Conservation (phyloP, 2,329 filamentous ascomycete species). For the Cercospora janseana region DNA sequence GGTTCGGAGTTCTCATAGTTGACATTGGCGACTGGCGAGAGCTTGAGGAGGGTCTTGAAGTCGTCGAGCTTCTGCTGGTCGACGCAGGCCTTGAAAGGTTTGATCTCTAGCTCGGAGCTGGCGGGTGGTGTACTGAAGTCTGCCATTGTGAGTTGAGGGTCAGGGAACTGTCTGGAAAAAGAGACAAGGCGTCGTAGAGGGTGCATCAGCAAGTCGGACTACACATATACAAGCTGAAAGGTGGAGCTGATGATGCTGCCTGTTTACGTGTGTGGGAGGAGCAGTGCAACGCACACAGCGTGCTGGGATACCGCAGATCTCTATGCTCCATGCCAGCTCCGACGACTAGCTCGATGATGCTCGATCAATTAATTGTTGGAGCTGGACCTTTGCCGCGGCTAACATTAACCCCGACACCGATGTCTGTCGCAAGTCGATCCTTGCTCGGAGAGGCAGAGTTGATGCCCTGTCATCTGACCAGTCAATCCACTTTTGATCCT, state of each 20-base stretch:
- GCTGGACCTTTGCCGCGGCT: slow-evolving; percentile 4
- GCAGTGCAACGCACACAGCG: neutral
- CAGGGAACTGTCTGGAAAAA: slow-evolving; percentile 18
- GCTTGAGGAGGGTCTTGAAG: slow-evolving; percentile 48
- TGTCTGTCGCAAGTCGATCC: too few species aligned
- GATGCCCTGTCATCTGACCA: too few species aligned
- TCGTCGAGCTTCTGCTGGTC: slow-evolving; percentile 47
- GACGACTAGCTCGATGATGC: too few species aligned
- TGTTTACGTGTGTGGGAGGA: neutral
- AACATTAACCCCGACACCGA: too few species aligned
- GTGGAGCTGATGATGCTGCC: slow-evolving; percentile 5
- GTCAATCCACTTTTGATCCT: too few species aligned
- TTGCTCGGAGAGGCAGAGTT: too few species aligned
- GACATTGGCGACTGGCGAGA: slow-evolving; percentile 50
- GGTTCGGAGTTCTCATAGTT: slow-evolving; percentile 49
- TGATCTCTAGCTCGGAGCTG: slow-evolving; percentile 39
- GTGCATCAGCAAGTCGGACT: slow-evolving; percentile 12
- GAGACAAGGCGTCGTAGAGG: slow-evolving; percentile 23
- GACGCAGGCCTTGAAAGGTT: slow-evolving; percentile 46
- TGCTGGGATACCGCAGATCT: neutral
- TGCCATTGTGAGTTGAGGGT: slow-evolving; percentile 13
- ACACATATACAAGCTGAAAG: slow-evolving; percentile 2
- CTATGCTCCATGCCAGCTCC: neutral
- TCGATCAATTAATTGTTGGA: neutral
- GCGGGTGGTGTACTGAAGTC: slow-evolving; percentile 37